Evolutionary conservation across 805 yeast genomes (phyloP), one percentile per base, ranked within the genome.

Genomic region (Candida dajiaensis): DNA sequence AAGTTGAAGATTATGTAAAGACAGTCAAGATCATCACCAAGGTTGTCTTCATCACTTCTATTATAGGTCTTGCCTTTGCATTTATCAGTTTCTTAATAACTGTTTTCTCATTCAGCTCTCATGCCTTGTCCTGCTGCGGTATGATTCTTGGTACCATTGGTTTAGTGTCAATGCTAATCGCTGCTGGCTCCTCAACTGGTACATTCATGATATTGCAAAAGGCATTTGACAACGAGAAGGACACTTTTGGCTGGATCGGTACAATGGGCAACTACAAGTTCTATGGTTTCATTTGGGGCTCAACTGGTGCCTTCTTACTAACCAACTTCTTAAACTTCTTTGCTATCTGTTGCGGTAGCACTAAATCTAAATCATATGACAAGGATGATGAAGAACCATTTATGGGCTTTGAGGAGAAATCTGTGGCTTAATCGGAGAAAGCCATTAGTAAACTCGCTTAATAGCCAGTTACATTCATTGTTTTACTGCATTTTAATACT

Each of bases 261-360:
- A 59, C 61, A 33, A 57, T 86, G 43, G 76, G 78, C 29, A 65
- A 67, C 18, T 63, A 66, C 35, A 47, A 56, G 43, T 83, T 75
- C 53, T 74, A 78, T 44, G 89, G 80, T 3, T 64, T 82, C 40
- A 66, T 79, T 9, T 86, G 92, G 94, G 79, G 78, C 13, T 73
- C 81, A 1, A 75, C 72, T 3, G 82, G 63, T 15, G 78, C 80
- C 7, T 56, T 74, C 2, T 48, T 77, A 15, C 43, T 73, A 42
- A 61, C 77, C 13, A 51, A 64, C n/a, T 18, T 74, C 19, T 50
- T 64, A 46, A 58, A 51, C 42, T 23, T 54, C 23, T 52, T 71
- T 41, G 64, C 71, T 23, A 60, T 66, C 25, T 74, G 78, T 61
- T 72, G 75, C 56, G 74, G 76, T 40, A 46, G 60, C 15, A 57